Conservation (phyloP, 345 rosid genomes). For the Brassica juncea region DNA sequence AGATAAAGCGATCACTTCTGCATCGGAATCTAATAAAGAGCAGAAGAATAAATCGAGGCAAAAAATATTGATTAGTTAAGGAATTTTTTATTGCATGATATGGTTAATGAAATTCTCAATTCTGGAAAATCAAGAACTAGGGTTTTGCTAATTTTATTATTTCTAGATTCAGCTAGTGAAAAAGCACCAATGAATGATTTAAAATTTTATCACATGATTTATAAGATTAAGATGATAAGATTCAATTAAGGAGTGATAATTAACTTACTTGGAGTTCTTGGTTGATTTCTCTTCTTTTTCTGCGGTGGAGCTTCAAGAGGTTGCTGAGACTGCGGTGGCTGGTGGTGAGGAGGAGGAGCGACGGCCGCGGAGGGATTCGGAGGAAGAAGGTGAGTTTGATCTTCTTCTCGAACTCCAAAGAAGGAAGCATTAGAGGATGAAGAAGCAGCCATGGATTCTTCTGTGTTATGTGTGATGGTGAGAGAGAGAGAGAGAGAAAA, state of each 20-base stretch:
- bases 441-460: slow-evolving; percentile 62
- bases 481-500: slow-evolving; percentile 36
- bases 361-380: slow-evolving; percentile 49
- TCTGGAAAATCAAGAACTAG: slow-evolving; percentile 35
- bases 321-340: slow-evolving; percentile 36
- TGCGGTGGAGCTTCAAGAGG: slow-evolving; percentile 52
- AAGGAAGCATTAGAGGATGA: slow-evolving; percentile 65
- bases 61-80: slow-evolving; percentile 13
- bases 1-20: slow-evolving; percentile 82
- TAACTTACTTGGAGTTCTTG: slow-evolving; percentile 77
- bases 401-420: slow-evolving; percentile 65
- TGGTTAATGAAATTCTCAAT: neutral
- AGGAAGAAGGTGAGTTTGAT: slow-evolving; percentile 53
- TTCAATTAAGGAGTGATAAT: slow-evolving; percentile 18
- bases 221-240: slow-evolving; percentile 26
- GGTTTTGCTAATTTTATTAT: slow-evolving; percentile 34
- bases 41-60: neutral
- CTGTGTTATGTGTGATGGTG: slow-evolving; percentile 39
- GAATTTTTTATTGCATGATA: slow-evolving; percentile 26
- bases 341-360: slow-evolving; percentile 35
- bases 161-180: slow-evolving; percentile 25
- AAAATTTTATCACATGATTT: neutral
- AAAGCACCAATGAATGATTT: slow-evolving; percentile 15
- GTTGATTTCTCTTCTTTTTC: slow-evolving; percentile 76
- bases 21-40: slow-evolving; percentile 65